Evolutionary conservation across 495 filamentous ascomycete species (phyloP), one percentile per base, ranked within the genome.

Genomic region (Massariosphaeria phaeospora): DNA sequence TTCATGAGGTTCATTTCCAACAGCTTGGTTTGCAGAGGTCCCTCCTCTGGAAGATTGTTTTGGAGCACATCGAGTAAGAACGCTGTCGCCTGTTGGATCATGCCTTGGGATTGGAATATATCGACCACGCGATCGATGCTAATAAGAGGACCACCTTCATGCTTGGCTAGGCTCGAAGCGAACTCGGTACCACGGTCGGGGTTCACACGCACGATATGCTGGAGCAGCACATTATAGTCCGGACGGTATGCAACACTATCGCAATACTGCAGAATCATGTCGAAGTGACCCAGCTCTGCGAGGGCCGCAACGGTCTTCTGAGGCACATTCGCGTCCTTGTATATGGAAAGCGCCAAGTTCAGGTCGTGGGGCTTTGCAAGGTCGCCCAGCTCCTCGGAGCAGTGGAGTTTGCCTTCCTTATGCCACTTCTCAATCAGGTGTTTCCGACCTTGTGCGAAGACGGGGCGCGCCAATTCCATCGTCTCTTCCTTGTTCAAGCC

Each of bases 1-100:
- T 95, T 91, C 68, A 91, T 70, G 52, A 99, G 75, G 68, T 99
- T 99, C 91, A 99, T 97, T 77, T 99, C 93, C 39, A 99, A 74
- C 20, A 99, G 76, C 49, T 90, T 84, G 30, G 93, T 99, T 70
- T 99, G 93, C 41, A 97, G 76, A 60, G 89, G 82, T 39, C 83
- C 91, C 55, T 99, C 89, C 69, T 97, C 94, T 3, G 91, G 91
- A 62, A 85, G 85, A 75, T 99, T 95, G 49, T 87, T 86, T 70
- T 93, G 89, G 38, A 99, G 76, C 13, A 88, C 91, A 69, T 97
- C 94, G 21, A 99, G 79, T 29, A 99, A 74, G 81, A 99, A 97
- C 17, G 91, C 91, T 7, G 93, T 99, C 8, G 91, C 93, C 67
- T 95, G 89, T 69, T 97, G 93, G 41, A 96, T 79, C 90, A 97